These are phyloP conservation scores for Achaetomiella virescens DNA, from an alignment of 495 filamentous ascomycete genomes.

Conservation along the genomic window DNA sequence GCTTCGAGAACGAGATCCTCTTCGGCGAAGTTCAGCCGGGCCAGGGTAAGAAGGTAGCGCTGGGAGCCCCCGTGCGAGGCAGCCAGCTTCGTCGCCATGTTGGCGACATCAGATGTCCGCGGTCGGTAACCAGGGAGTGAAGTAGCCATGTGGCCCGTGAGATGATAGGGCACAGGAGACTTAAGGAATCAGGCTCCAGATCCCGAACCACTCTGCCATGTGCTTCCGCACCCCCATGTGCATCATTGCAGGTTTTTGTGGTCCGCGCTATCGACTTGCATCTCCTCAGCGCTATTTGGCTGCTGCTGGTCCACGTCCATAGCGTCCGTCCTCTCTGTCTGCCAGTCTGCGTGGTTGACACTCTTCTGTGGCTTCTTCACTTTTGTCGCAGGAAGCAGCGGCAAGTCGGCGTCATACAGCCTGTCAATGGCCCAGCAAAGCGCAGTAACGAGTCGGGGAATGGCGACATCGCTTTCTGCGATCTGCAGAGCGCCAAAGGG, in stretches of 20 bases:
- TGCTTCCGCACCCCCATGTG: neutral
- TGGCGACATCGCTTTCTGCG: constrained; percentile 33
- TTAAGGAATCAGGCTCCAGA: neutral
- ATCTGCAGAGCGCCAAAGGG: constrained; percentile 36
- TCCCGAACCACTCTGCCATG: neutral
- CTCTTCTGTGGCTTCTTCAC: neutral
- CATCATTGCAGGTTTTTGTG: neutral
- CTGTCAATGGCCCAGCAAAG: constrained; percentile 39
- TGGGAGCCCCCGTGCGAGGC: constrained; percentile 33
- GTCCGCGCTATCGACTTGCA: neutral
- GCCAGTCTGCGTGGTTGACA: neutral
- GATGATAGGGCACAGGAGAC: constrained; percentile 23
- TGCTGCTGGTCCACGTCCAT: constrained; percentile 9
- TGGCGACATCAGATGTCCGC: constrained; percentile 25
- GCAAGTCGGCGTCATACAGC: constrained; percentile 39
- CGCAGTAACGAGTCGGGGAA: constrained; percentile 35
- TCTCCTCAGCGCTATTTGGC: neutral
- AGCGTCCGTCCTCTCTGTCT: neutral
- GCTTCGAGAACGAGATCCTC: constrained; percentile 42
- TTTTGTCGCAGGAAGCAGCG: neutral
- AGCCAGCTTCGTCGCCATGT: constrained; percentile 35
- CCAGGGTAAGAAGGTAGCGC: constrained; percentile 38
- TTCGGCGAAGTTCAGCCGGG: constrained; percentile 40
- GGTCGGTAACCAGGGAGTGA: constrained; percentile 39
- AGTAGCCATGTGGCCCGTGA: constrained; percentile 30